Percentiles rank a stretch among this genome's conserved stretches.
These are phyloP conservation scores for Venturia effusa DNA, from an alignment of 2,329 filamentous ascomycete genomes.

Conservation along the genomic window DNA sequence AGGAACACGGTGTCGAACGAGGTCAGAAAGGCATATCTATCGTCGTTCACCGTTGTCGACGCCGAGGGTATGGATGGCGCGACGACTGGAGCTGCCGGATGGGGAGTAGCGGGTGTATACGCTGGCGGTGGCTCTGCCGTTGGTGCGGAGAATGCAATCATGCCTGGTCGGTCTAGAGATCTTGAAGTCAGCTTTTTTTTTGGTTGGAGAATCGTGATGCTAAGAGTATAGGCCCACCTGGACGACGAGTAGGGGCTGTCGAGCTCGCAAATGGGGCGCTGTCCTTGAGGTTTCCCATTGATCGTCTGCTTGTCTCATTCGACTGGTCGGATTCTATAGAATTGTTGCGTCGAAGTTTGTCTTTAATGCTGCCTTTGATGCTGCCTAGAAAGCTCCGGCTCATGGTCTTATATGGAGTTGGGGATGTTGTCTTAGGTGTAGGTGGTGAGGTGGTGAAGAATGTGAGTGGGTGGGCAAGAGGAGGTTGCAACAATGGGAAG, in stretches of 20 bases:
- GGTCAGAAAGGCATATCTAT: constrained; percentile 64
- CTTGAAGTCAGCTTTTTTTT: background rate
- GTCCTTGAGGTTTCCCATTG: background rate
- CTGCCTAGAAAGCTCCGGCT: constrained; percentile 15
- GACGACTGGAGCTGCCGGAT: constrained; percentile 18
- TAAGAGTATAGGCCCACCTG: constrained; percentile 21
- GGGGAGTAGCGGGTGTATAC: constrained; percentile 25
- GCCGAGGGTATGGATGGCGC: background rate
- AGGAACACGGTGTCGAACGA: constrained; percentile 82
- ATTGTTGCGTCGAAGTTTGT: constrained; percentile 15
- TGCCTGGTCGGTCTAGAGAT: constrained; percentile 18
- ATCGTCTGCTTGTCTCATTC: background rate
- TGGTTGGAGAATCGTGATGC: background rate
- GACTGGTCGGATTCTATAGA: constrained; percentile 14
- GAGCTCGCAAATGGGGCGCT: background rate
- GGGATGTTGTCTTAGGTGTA: background rate
- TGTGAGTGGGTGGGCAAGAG: background rate
- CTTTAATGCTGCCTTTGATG: constrained; percentile 19
- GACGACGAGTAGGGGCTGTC: constrained; percentile 22
- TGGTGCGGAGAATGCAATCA: constrained; percentile 20
- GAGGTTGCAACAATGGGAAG: background rate
- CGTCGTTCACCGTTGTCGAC: constrained; percentile 32
- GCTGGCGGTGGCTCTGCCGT: constrained; percentile 31
- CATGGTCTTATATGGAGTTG: background rate
- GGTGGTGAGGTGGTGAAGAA: background rate